A percentile compares a stretch with the other conserved stretches of the same genome.
These are phyloP conservation scores for Crithidia acanthocephali DNA, from an alignment of 208 protist genomes.

Conservation along the genomic window DNA sequence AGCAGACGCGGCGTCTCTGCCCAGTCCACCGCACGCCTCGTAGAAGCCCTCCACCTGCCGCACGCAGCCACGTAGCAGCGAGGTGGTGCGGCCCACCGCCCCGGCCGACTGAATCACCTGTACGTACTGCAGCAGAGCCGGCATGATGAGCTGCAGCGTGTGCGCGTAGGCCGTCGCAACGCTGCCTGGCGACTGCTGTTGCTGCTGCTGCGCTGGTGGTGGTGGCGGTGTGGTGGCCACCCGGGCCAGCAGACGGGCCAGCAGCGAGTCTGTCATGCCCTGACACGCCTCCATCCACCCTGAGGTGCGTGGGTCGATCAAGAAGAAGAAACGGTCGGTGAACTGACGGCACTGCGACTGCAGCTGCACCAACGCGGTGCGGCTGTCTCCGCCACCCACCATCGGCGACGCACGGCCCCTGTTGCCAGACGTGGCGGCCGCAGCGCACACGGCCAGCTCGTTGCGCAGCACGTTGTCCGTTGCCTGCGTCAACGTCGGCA, in stretches of 20 bases:
- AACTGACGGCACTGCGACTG: constrained; percentile 42
- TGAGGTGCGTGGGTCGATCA: constrained; percentile 39
- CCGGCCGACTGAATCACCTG: constrained; percentile 29
- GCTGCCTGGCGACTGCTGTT: not conserved
- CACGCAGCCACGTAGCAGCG: constrained; percentile 33
- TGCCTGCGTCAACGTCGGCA: constrained; percentile 35
- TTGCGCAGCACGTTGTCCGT: constrained; percentile 30
- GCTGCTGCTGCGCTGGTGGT: constrained; percentile 4
- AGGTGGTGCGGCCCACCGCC: constrained; percentile 23
- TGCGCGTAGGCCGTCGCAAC: constrained; percentile 28
- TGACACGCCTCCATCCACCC: constrained; percentile 39
- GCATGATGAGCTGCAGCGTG: constrained; percentile 31
- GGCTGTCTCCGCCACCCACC: constrained; percentile 19
- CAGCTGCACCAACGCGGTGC: constrained; percentile 29
- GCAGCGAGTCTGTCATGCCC: constrained; percentile 22
- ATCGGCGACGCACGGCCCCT: not conserved
- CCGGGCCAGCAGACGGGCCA: constrained; percentile 31
- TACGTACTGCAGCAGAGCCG: constrained; percentile 36
- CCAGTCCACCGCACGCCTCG: constrained; percentile 19
- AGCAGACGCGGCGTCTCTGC: constrained; percentile 5
- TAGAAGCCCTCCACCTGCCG: constrained; percentile 38
- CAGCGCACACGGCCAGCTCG: constrained; percentile 18
- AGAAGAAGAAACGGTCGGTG: constrained; percentile 44
- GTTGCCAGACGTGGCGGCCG: not conserved
- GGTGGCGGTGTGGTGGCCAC: constrained; percentile 23